phyloP scores from a whole-genome alignment of 305 asterid genomes.

The Solanum aculeatissimum region DNA sequence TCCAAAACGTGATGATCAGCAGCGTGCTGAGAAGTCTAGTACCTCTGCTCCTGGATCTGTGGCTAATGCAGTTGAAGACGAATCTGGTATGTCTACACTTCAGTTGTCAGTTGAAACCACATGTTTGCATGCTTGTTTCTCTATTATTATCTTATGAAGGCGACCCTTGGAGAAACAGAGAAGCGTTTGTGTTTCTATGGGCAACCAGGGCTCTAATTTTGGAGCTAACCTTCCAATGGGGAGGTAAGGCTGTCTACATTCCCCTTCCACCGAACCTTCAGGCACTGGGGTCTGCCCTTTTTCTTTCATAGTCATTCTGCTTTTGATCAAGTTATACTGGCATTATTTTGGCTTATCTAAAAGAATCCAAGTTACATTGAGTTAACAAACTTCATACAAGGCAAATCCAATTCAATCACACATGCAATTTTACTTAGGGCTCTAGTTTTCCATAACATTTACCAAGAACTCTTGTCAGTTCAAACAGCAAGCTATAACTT shows the following conservation, averaged over 20 bases:
- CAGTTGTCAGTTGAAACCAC: neutral
- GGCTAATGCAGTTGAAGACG: conserved; percentile 33
- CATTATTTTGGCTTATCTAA: neutral
- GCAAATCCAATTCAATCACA: neutral
- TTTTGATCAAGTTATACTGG: neutral
- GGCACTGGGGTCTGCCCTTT: neutral
- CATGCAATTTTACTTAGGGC: neutral
- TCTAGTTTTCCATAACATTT: neutral
- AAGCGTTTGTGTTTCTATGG: neutral
- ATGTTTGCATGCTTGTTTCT: neutral
- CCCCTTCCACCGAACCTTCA: neutral
- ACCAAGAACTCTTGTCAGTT: neutral
- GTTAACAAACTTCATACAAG: neutral
- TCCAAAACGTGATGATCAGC: conserved; percentile 36
- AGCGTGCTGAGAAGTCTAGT: conserved; percentile 24
- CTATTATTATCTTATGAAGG: neutral
- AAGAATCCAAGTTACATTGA: neutral
- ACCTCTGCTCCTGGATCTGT: conserved; percentile 22
- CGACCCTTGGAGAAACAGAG: neutral
- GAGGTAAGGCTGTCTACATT: neutral
- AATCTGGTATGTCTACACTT: conserved; percentile 23
- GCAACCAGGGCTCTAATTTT: neutral
- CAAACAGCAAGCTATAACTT: neutral
- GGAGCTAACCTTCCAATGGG: neutral
- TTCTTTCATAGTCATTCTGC: neutral